These are phyloP conservation scores for Aspergillus nidulans DNA, from an alignment of 495 filamentous ascomycete genomes.

Conservation along the genomic window DNA sequence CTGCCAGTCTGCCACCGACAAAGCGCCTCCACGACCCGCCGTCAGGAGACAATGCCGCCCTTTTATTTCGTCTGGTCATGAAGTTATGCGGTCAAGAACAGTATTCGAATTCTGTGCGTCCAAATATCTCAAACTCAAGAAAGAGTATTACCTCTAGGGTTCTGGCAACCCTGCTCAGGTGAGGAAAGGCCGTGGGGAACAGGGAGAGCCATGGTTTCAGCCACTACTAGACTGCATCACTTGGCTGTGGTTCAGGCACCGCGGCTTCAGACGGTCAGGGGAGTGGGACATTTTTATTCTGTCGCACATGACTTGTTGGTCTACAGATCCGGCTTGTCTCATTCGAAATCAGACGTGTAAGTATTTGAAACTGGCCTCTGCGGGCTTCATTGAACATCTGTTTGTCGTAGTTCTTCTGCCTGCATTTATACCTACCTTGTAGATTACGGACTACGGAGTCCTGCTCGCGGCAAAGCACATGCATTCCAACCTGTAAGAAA, in stretches of 20 bases:
- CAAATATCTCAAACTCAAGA: background rate
- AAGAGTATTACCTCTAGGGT: background rate
- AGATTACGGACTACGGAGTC: background rate
- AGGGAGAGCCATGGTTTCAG: slow-evolving; percentile 21
- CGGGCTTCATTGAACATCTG: background rate
- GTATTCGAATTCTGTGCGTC: background rate
- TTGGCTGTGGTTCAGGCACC: slow-evolving; percentile 21
- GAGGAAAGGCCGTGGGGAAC: slow-evolving; percentile 11
- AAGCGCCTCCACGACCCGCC: background rate
- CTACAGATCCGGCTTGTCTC: background rate
- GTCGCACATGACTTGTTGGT: background rate
- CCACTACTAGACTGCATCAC: background rate
- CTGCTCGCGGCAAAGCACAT: background rate
- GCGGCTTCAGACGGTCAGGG: slow-evolving; percentile 7
- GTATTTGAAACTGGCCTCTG: background rate
- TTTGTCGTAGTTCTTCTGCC: background rate
- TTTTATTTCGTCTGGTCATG: background rate
- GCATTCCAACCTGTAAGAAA: background rate
- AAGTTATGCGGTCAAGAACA: background rate
- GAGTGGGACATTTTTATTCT: background rate
- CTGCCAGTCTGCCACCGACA: background rate
- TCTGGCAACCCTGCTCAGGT: background rate
- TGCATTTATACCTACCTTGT: too few species aligned
- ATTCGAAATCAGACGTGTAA: background rate
- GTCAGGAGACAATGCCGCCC: background rate